Base-by-base conservation (phyloP, 2,329 filamentous ascomycete species). In the Xylaria arbuscula region DNA sequence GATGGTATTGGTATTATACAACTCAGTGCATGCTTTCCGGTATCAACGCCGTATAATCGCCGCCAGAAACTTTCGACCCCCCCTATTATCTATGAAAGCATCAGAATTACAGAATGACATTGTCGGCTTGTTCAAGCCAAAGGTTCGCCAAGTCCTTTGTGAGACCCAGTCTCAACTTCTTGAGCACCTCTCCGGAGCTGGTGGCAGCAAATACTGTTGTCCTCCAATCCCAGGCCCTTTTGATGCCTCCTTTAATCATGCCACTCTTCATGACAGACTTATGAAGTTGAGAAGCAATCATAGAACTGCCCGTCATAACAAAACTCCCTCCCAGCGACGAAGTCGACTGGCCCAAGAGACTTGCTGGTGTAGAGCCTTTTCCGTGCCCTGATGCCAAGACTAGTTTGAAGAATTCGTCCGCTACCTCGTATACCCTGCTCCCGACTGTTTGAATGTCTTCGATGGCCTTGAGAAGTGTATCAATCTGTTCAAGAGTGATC, bases 351-450 rank as follows among this genome's bases (percentile, higher is more conserved):
- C 88, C 88, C 68, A 96, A 85, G 69, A 93, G 81, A 67, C 90
- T 89, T 3, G 87, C 86, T 0, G 91, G 90, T 17, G 88, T 88
- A 0, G 89, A 87, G 1, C 87, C 87, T 78, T 85, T 88, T 62
- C 88, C 90, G 56, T 89, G 88, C 17, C 87, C 89, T 6, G 92
- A 91, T n/a, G 89, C 84, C 24, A 97, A 82, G 6, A 94, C 92
- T 0, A 93, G 88, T 69, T 88, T 83, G 76, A 97, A 89, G 76
- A 94, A 95, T 75, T 93, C 92, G 72, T 93, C 90, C 76, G 92
- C 93, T 28, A 91, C 89, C 0, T 85, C 82, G 76, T 90, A 93
- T 8, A 97, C 90, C 59, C 91, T 87, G 19, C 88, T 86, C 6
- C 90, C 85, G 17, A 96, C 91, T 0, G 92, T 92, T 78, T 95